Base-by-base conservation (phyloP, 2,329 filamentous ascomycete genomes). In the Corynespora cassiicola region DNA sequence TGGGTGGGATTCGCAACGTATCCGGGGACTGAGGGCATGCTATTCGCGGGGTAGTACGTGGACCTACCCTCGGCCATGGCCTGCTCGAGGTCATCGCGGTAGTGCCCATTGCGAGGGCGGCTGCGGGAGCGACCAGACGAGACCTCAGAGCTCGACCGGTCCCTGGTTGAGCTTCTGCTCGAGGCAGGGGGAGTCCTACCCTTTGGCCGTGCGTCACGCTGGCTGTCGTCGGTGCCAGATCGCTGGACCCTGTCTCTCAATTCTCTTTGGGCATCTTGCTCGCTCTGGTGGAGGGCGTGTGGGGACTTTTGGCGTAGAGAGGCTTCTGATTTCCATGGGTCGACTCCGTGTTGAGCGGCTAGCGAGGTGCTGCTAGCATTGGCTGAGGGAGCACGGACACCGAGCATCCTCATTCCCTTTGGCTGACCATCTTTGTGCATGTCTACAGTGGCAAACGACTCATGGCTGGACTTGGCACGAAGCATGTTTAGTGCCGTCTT, bases 401-500 rank as follows among this genome's bases (percentile, higher is more conserved):
- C 82, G 8, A 85, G 74, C 61, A 84, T 78, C 65, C 83, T 86
- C 62, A 79, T 77, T 0, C 78, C 71, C 58, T 84, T 87, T 12
- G 69, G 65, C 7, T 42, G 37, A n/a, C n/a, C n/a, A n/a, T n/a
- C n/a, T 21, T 26, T 38, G n/a, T 49, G 44, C 21, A 33, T 44
- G 11, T 61, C 56, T 27, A 71, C 72, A 31, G 75, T 78, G 17
- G 76, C 72, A 17, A 90, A 69, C 3, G 86, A 87, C 10, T 85
- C 82, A 14, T 79, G 76, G 60, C 87, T 90, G 3, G 83, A 78
- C 66, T 87, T 88, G 15, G 78, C 68, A 45, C 81, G 80, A 35
- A 90, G 69, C 37, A 88, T 80, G 15, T 79, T 82, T 16, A 88
- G 70, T 1, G 82, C 78, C n/a, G 45, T 61, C 52, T 82, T 83